phyloP scores from a whole-genome alignment of 441 rosid species.

The Daphne laureola region DNA sequence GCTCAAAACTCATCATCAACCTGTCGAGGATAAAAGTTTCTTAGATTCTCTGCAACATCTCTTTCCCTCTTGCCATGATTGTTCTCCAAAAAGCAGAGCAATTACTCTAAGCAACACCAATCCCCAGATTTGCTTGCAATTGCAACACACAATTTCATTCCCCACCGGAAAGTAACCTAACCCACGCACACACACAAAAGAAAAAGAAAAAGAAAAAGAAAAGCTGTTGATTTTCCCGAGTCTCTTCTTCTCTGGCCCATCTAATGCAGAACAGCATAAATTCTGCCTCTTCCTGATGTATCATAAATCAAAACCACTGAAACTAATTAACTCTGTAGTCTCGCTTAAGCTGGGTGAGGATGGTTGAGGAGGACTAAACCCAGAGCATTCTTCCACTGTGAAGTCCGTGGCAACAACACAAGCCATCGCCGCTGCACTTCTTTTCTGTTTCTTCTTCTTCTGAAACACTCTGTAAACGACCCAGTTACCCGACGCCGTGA shows the following conservation, averaged over 20 bases:
- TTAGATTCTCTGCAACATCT: constrained; percentile 12
- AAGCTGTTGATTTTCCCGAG: neutral
- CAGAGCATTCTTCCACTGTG: constrained; percentile 16
- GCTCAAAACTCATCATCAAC: no score
- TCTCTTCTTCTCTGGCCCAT: neutral
- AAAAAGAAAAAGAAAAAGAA: constrained; percentile 2
- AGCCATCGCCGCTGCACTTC: constrained; percentile 4
- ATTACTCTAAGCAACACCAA: constrained; percentile 1
- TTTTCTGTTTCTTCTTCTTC: constrained; percentile 18
- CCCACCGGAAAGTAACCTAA: neutral
- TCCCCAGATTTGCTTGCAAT: constrained; percentile 21
- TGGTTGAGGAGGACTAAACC: constrained; percentile 17
- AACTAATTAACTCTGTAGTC: constrained; percentile 10
- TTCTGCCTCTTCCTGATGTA: constrained; percentile 7
- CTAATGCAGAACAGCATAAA: constrained; percentile 3
- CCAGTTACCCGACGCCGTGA: constrained; percentile 19
- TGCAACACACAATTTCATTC: constrained; percentile 14
- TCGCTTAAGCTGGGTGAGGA: constrained; percentile 19
- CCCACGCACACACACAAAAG: constrained; percentile 1
- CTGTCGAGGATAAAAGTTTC: constrained; percentile 13
- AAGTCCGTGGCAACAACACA: constrained; percentile 11
- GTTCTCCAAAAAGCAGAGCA: constrained; percentile 5
- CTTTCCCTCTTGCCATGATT: constrained; percentile 15
- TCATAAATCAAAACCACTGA: constrained; percentile 17
- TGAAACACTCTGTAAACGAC: constrained; percentile 21